Conservation (phyloP, 2,329 filamentous ascomycete genomes). For the Aspergillus pseudoviridinutans region DNA sequence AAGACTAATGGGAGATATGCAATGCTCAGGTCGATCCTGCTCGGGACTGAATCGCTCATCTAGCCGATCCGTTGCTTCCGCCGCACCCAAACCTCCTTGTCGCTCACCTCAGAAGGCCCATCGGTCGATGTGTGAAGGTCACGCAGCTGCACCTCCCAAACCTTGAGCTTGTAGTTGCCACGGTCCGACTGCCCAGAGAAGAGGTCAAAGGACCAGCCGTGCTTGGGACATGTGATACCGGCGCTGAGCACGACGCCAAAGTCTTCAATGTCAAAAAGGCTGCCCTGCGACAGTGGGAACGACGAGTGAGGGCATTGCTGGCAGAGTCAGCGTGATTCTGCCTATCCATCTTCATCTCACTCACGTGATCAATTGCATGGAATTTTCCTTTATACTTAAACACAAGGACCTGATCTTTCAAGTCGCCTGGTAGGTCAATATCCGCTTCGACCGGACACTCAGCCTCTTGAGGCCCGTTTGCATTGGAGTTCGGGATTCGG, state of each 20-base stretch:
- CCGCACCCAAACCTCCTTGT: constrained; percentile 35
- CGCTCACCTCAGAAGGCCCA: constrained; percentile 1
- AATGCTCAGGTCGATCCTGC: neutral
- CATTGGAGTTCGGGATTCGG: constrained; percentile 39
- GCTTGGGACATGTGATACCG: constrained; percentile 64
- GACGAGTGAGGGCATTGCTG: constrained; percentile 66
- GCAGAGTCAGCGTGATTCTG: constrained; percentile 3
- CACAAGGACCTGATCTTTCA: constrained; percentile 61
- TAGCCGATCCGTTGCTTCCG: constrained; percentile 31
- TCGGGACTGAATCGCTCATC: neutral
- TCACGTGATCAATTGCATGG: constrained; percentile 66
- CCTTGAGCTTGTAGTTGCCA: constrained; percentile 56
- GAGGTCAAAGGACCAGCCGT: constrained; percentile 68
- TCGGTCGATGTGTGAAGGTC: constrained; percentile 9
- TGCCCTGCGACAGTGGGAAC: constrained; percentile 61
- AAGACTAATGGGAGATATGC: neutral
- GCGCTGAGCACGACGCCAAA: constrained; percentile 53
- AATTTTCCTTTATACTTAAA: constrained; percentile 62
- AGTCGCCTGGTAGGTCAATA: constrained; percentile 35
- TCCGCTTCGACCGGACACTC: constrained; percentile 26
- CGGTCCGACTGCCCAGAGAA: constrained; percentile 60
- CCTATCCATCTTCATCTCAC: neutral
- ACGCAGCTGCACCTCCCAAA: constrained; percentile 62
- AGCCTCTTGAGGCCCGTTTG: constrained; percentile 18
- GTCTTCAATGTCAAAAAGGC: constrained; percentile 67